Percentiles rank a stretch among this genome's conserved stretches.
Conservation (phyloP, 2,329 filamentous ascomycete genomes). For the Aspergillus transmontanensis region DNA sequence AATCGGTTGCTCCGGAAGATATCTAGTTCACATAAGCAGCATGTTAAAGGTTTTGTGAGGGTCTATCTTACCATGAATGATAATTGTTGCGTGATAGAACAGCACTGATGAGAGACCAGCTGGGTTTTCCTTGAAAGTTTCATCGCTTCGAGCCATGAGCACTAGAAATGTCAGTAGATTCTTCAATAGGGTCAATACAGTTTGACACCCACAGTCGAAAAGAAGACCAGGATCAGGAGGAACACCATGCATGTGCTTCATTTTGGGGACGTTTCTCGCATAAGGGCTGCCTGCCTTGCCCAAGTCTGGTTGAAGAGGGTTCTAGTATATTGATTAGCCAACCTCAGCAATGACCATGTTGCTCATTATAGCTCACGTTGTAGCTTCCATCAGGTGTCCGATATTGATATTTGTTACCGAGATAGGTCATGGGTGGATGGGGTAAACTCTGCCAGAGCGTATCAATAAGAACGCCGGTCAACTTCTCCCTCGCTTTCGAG, state of each 20-base stretch:
- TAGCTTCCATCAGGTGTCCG: slow-evolving; percentile 12
- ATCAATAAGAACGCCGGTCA: slow-evolving; percentile 12
- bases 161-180: slow-evolving; percentile 2
- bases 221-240: slow-evolving; percentile 12
- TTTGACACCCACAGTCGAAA: slow-evolving; percentile 10
- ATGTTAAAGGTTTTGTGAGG: background rate
- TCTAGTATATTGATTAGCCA: background rate
- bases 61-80: slow-evolving; percentile 48
- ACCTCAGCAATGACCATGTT: background rate
- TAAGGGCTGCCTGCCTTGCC: slow-evolving; percentile 14
- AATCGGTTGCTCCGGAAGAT: slow-evolving; percentile 35
- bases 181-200: background rate
- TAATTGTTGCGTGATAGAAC: slow-evolving; percentile 55
- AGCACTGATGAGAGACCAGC: slow-evolving; percentile 51
- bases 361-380: background rate
- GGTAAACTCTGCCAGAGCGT: slow-evolving; percentile 11
- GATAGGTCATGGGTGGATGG: slow-evolving; percentile 12
- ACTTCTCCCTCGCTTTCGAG: slow-evolving; percentile 7
- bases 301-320: slow-evolving; percentile 7
- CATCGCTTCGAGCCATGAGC: slow-evolving; percentile 13
- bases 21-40: slow-evolving; percentile 33
- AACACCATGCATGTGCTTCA: slow-evolving; percentile 9
- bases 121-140: slow-evolving; percentile 36
- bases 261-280: slow-evolving; percentile 11
- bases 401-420: slow-evolving; percentile 14